phyloP scores from a whole-genome alignment of 306 rosid genomes.

The Pterocarpus santalinus region DNA sequence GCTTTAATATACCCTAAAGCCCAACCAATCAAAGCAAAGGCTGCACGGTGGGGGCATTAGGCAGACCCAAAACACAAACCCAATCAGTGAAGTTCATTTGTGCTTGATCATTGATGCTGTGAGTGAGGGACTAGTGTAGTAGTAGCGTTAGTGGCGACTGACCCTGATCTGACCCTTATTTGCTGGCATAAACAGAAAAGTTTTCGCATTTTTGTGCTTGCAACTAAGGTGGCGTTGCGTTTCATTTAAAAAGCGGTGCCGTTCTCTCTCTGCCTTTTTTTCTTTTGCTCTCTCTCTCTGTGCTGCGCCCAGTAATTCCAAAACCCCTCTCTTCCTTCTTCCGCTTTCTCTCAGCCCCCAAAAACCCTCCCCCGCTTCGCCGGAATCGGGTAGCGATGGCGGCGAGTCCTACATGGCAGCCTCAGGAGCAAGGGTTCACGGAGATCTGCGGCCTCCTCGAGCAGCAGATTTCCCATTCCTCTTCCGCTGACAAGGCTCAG shows the following conservation, averaged over 20 bases:
- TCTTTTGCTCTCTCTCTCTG: neutral
- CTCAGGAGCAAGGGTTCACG: slow-evolving; percentile 86
- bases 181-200: slow-evolving; percentile 27
- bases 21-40: slow-evolving; percentile 26
- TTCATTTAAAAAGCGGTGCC: slow-evolving; percentile 31
- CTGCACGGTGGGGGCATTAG: neutral
- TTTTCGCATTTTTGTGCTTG: slow-evolving; percentile 19
- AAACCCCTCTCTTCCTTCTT: slow-evolving; percentile 13
- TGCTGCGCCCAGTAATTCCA: slow-evolving; percentile 25
- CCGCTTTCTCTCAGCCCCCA: neutral
- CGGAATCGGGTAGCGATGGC: slow-evolving; percentile 59
- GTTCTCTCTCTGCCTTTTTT: neutral
- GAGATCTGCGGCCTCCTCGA: slow-evolving; percentile 95
- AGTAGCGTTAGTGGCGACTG: neutral
- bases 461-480: slow-evolving; percentile 92
- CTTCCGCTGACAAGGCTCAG: slow-evolving; percentile 95
- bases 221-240: slow-evolving; percentile 28
- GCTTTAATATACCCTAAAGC: neutral
- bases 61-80: neutral
- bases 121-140: neutral
- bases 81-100: neutral
- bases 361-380: neutral
- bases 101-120: neutral
- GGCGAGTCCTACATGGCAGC: slow-evolving; percentile 87
- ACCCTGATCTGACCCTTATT: neutral